A percentile compares a stretch with the other conserved stretches of the same genome.
Conservation (phyloP, 305 asterid species). For the Fraxinus platypoda region DNA sequence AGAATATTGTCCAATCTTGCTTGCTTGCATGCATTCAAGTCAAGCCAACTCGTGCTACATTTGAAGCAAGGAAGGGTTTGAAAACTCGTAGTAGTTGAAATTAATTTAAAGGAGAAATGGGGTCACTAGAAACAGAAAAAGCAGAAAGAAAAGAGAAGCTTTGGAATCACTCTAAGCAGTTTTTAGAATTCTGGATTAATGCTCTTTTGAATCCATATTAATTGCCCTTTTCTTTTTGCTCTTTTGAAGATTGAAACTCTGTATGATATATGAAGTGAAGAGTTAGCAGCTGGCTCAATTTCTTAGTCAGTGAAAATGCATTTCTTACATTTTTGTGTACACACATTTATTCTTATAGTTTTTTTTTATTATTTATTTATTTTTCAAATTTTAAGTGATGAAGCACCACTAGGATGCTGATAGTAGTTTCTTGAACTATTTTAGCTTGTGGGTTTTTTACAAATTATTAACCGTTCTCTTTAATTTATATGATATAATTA, state of each 20-base stretch:
- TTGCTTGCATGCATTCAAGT: not conserved
- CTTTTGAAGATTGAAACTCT: not conserved
- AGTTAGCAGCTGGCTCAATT: not conserved
- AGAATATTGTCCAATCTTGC: not conserved
- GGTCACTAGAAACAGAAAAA: not conserved
- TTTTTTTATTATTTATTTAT: too few species aligned
- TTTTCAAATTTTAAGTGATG: not conserved
- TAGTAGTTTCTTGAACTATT: conserved; percentile 2
- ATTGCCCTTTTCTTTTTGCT: not conserved
- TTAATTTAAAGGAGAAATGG: not conserved
- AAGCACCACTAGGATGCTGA: not conserved
- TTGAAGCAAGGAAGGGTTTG: not conserved
- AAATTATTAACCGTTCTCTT: conserved; percentile 6
- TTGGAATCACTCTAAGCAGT: not conserved
- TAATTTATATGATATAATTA: not conserved
- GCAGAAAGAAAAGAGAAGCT: not conserved
- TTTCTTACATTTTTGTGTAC: not conserved
- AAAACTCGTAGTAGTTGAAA: not conserved
- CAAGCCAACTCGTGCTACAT: not conserved
- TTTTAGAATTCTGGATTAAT: not conserved
- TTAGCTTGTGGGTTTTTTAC: not conserved
- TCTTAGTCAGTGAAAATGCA: not conserved
- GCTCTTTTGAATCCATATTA: not conserved
- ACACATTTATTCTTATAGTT: not conserved
- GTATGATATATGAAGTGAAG: not conserved